Percentiles rank a stretch among this genome's conserved stretches.
These are phyloP conservation scores for Hyphodiscus sp. DNA, from an alignment of 2,329 filamentous ascomycete genomes.

Conservation along the genomic window DNA sequence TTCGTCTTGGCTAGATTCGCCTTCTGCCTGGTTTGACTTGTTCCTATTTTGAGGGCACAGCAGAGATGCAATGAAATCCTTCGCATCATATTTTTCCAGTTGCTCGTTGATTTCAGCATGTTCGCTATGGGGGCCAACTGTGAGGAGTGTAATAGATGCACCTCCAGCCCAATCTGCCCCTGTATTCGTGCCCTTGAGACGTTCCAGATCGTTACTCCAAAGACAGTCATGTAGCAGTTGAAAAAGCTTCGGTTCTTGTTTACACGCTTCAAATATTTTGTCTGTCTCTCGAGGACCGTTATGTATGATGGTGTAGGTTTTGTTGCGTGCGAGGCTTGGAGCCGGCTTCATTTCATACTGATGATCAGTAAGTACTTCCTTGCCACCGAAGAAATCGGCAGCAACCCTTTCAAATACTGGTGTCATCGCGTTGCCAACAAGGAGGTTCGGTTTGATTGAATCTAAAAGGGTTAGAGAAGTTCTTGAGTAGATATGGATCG, in stretches of 20 bases:
- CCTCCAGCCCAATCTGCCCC: background rate
- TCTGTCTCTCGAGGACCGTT: slow-evolving; percentile 2
- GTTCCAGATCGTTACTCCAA: slow-evolving; percentile 12
- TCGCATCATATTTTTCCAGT: background rate
- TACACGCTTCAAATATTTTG: background rate
- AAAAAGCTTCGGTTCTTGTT: slow-evolving; percentile 3
- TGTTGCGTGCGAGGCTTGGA: background rate
- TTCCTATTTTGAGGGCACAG: too few relatives aligned
- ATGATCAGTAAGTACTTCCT: background rate
- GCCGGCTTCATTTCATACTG: background rate
- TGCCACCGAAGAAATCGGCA: slow-evolving; percentile 11
- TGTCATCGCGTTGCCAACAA: background rate
- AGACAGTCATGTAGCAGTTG: slow-evolving; percentile 14
- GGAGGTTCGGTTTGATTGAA: background rate
- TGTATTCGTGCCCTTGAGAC: background rate
- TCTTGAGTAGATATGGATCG: background rate
- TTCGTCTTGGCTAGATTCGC: too few relatives aligned
- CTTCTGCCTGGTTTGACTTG: too few relatives aligned
- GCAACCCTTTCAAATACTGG: slow-evolving; percentile 9
- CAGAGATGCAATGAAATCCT: too few relatives aligned
- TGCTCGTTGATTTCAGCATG: background rate
- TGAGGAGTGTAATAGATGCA: background rate
- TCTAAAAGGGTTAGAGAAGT: background rate
- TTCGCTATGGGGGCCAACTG: background rate
- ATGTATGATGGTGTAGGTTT: slow-evolving; percentile 3